Base-by-base conservation (phyloP, 345 rosid genomes). In the Schrenkiella parvula region DNA sequence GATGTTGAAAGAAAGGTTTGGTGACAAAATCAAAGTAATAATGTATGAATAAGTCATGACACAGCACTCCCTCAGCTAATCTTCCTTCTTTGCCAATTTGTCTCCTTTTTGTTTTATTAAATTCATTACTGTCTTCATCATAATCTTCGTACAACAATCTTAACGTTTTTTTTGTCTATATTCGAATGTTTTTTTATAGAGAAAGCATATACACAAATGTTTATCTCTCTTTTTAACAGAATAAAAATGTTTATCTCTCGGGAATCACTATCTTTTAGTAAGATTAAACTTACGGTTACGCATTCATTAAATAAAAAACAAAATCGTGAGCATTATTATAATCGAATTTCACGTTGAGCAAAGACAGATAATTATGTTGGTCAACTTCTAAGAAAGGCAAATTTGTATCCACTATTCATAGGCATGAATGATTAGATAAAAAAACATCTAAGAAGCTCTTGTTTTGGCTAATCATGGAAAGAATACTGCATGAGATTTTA, bases 1-100 rank as follows among this genome's bases (percentile, higher is more conserved):
- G 61, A 66, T 47, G 72, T 48, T 66, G 72, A 73, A 38, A 57
- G 66, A 22, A 19, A 10, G 21, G 35, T 38, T n/a, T 38, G 70
- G 54, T 2, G 21, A 43, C 37, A 22, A 15, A 53, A 51, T 8
- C 48, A 23, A 22, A 51, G 29, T 18, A 42, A 43, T 23, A 21
- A 29, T 11, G 6, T 17, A 13, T 22, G 31, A 72, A 44, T 54
- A 28, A 73, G 71, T n/a, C 77, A 64, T 64, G 77, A 22, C 25
- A 44, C 57, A 47, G 31, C 17, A 46, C 77, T 43, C 28, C 41
- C 43, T 62, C 42, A 62, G 63, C 63, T 51, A 39, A 51, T 41
- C 26, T 18, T 42, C 22, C 8, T 21, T 3, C 15, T 44, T 31
- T 23, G 41, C 52, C 41, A 6, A 43, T 39, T 51, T 31, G 42